Evolutionary conservation across 2,329 filamentous ascomycete genomes (phyloP).

Genomic region (Botrytis byssoidea): DNA sequence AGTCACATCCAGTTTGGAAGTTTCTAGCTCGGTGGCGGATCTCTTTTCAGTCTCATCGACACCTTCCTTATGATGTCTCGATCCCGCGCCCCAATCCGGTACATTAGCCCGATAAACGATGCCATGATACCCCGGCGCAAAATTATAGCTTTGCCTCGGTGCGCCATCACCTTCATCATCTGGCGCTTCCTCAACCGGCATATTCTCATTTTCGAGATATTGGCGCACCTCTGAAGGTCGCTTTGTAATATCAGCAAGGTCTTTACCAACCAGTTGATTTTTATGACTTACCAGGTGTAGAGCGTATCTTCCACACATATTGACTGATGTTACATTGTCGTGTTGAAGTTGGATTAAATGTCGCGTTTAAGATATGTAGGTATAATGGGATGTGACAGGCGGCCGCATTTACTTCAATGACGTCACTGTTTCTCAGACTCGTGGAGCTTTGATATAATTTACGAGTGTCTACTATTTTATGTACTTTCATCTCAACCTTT

Average conservation of each 20-base stretch:
- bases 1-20: background rate
- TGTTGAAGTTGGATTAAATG: background rate
- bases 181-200: slow-evolving; percentile 70
- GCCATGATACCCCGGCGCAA: slow-evolving; percentile 83
- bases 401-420: slow-evolving; percentile 1
- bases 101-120: slow-evolving; percentile 80
- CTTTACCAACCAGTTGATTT: background rate
- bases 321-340: slow-evolving; percentile 16
- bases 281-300: slow-evolving; percentile 33
- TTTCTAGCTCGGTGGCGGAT: slow-evolving; percentile 27
- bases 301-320: slow-evolving; percentile 40
- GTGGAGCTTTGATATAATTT: background rate
- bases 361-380: background rate
- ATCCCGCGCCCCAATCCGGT: slow-evolving; percentile 57
- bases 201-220: slow-evolving; percentile 70
- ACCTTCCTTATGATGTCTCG: slow-evolving; percentile 33
- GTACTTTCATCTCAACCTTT: background rate
- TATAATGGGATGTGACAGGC: background rate
- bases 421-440: background rate
- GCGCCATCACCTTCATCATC: slow-evolving; percentile 59
- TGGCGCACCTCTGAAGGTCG: slow-evolving; percentile 73
- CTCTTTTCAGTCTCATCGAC: slow-evolving; percentile 30
- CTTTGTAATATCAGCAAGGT: slow-evolving; percentile 45
- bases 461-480: background rate
- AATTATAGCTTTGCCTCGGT: slow-evolving; percentile 81